Conservation (phyloP, 176 grass and related monocot genomes). For the Triticum timopheevii region DNA sequence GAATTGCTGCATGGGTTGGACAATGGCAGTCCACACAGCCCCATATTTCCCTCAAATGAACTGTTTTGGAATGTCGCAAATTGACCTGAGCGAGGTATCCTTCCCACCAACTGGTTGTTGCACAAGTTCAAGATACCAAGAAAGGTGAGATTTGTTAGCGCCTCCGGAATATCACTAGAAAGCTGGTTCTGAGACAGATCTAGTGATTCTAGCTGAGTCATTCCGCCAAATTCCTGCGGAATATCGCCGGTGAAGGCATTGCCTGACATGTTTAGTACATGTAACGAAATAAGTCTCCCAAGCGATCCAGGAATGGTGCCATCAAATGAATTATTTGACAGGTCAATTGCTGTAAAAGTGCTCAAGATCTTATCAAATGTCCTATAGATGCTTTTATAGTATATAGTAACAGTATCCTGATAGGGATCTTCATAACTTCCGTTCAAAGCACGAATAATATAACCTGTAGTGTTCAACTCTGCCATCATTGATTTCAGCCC, state of each 20-base stretch:
- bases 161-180: no score
- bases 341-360: not conserved
- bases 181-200: no score
- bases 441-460: rapidly evolving
- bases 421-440: not conserved
- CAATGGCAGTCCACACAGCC: not conserved
- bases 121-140: conserved; percentile 8
- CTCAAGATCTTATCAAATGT: not conserved
- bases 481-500: conserved; percentile 10
- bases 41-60: conserved; percentile 9
- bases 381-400: not conserved
- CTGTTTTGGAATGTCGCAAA: not conserved
- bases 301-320: no score
- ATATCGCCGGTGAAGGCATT: no score
- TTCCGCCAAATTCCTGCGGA: no score
- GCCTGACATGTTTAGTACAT: no score
- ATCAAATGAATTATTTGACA: no score
- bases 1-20: not conserved
- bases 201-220: no score
- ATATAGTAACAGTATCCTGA: no score
- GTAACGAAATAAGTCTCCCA: no score
- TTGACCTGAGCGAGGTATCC: not conserved
- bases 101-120: conserved; percentile 31
- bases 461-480: not conserved
- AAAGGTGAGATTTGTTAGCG: no score